Evolutionary conservation across 2,329 filamentous ascomycete species (phyloP).

Genomic region (Cercospora sesami): DNA sequence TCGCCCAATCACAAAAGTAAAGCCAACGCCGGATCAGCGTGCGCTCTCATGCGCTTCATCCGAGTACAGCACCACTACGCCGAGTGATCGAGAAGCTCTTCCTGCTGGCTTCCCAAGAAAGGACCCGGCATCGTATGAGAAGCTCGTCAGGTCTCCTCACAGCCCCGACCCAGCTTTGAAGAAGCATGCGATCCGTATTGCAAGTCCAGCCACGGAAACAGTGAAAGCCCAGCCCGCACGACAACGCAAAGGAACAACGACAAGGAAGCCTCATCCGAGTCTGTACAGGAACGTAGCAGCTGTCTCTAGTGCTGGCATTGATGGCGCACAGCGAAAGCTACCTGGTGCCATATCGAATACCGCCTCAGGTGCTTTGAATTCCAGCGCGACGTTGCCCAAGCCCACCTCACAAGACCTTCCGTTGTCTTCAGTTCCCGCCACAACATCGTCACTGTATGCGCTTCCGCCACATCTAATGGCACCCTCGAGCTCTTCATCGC

Average conservation of each 20-base stretch:
- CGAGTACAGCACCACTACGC: constrained; percentile 31
- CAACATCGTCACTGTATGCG: not conserved
- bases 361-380: not conserved
- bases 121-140: constrained; percentile 30
- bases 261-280: constrained; percentile 15
- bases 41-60: constrained; percentile 27
- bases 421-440: not conserved
- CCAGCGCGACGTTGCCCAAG: not conserved
- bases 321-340: not conserved
- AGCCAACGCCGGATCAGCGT: not conserved
- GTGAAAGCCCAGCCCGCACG: not conserved
- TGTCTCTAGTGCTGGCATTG: not conserved
- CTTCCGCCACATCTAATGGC: constrained; percentile 19
- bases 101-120: constrained; percentile 21
- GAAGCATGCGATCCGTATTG: not conserved
- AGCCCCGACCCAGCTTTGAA: not conserved
- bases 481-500: constrained; percentile 13
- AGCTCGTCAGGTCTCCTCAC: constrained; percentile 16
- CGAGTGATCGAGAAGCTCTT: constrained; percentile 15
- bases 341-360: not conserved
- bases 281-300: not conserved
- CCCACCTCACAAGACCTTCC: not conserved
- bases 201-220: not conserved
- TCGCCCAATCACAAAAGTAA: not conserved
- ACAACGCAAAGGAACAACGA: constrained; percentile 13